phyloP scores from a whole-genome alignment of 441 rosid species.

The Manihot esculenta region DNA sequence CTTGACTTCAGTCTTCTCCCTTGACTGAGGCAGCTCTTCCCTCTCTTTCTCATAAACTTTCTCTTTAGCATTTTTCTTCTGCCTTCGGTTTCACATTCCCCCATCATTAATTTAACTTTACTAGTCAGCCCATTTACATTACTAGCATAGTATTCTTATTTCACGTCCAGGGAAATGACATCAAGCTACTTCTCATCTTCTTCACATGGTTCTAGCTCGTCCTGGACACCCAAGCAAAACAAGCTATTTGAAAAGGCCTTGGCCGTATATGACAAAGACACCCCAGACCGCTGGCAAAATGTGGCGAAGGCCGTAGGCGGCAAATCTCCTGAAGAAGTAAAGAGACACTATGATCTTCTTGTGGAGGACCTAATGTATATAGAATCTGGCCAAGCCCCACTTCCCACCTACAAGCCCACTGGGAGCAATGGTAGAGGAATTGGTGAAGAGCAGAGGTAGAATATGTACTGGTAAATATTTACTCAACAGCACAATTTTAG shows the following conservation, averaged over 20 bases:
- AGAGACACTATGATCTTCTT: conserved; percentile 78
- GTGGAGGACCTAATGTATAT: conserved; percentile 70
- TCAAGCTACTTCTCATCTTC: conserved; percentile 46
- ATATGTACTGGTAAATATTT: background rate
- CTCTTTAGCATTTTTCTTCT: conserved; percentile 18
- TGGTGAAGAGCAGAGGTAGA: conserved; percentile 59
- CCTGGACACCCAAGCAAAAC: conserved; percentile 86
- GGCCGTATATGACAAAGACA: conserved; percentile 57
- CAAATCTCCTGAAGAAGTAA: conserved; percentile 78
- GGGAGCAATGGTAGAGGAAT: conserved; percentile 38
- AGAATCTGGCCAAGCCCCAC: conserved; percentile 80
- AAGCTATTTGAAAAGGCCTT: conserved; percentile 89
- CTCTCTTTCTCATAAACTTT: conserved; percentile 15
- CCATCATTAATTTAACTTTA: conserved; percentile 3
- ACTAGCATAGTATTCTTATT: background rate
- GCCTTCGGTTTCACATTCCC: conserved; percentile 9
- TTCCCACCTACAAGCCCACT: conserved; percentile 55
- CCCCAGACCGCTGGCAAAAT: conserved; percentile 79
- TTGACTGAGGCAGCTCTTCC: conserved; percentile 28
- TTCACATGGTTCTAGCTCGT: conserved; percentile 49
- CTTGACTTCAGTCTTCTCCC: conserved; percentile 37
- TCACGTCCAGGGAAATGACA: conserved; percentile 38
- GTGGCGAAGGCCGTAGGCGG: conserved; percentile 80
- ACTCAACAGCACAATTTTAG: background rate
- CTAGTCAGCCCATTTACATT: background rate